A percentile compares a stretch with the other conserved stretches of the same genome.
phyloP scores from a whole-genome alignment of 2,329 filamentous ascomycete genomes.

The Verticillium dahliae region DNA sequence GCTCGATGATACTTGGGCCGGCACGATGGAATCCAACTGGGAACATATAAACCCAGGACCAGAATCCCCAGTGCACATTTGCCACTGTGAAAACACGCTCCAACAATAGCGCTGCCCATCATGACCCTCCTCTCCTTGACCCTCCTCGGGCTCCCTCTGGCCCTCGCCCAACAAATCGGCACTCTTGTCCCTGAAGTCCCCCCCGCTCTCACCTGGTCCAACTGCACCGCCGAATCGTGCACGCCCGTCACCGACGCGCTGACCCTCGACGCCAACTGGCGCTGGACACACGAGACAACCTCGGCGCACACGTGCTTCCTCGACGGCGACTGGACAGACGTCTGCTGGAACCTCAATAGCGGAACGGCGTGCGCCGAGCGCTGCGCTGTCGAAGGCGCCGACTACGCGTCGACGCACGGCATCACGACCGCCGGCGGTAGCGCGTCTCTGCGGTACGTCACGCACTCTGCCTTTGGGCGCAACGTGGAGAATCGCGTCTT shows the following conservation, averaged over 20 bases:
- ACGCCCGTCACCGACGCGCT: slow-evolving; percentile 1
- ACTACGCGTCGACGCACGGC: slow-evolving; percentile 37
- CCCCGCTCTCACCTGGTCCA: slow-evolving; percentile 5
- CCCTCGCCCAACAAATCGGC: slow-evolving; percentile 3
- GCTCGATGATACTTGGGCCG: no score
- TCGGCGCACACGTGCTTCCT: slow-evolving; percentile 41
- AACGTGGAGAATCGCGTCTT: slow-evolving; percentile 47
- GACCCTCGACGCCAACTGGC: slow-evolving; percentile 6
- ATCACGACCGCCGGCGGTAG: slow-evolving; percentile 37
- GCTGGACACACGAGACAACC: slow-evolving; percentile 11
- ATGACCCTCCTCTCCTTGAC: background rate
- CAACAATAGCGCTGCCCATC: background rate
- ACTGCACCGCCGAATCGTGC: background rate
- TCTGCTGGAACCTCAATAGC: slow-evolving; percentile 21
- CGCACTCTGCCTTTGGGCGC: slow-evolving; percentile 19
- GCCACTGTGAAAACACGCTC: background rate
- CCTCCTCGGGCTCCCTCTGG: background rate
- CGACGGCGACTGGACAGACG: slow-evolving; percentile 30
- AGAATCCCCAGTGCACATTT: background rate
- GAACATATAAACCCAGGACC: no score
- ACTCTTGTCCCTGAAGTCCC: slow-evolving; percentile 1
- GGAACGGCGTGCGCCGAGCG: slow-evolving; percentile 31
- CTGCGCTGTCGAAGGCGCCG: slow-evolving; percentile 39
- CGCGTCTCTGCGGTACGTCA: slow-evolving; percentile 44
- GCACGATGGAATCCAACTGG: no score